Base-by-base conservation (phyloP, 192 early-diverging fungal species). In the Oehlia diaphana region DNA sequence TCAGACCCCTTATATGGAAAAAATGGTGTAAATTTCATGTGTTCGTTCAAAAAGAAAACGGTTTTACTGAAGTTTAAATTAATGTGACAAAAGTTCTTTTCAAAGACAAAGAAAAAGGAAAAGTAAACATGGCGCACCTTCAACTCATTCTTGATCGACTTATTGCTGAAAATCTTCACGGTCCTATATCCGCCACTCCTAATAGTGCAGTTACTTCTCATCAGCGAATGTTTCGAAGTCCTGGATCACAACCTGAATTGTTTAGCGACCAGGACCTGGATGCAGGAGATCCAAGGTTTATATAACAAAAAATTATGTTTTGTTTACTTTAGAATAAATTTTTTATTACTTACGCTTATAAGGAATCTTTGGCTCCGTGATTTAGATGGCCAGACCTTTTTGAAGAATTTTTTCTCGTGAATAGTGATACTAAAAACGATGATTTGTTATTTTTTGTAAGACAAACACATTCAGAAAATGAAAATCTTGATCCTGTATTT, bases 401-500 rank as follows among this genome's bases (percentile, higher is more conserved):
- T 73, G 80, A 91, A 80, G 92, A 95, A 77, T 94, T 86, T 79
- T 96, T 95, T 83, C 76, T 95, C 33, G 93, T 93, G 67, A 85
- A 83, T 80, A 88, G 85, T 63, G 89, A 92, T 68, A 81, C 89
- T 68, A 88, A 88, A 70, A 88, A 94, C 66, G 95, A 96, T 85
- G 95, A 96, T 84, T 87, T 96, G 75, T 86, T 96, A 62, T 95
- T 96, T 76, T 96, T 95, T 86, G 95, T 96, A 47, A 89, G 92
- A 37, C 85, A 86, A 64, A 72, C 75, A 33, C 64, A 88, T 49
- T 65, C 66, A 12, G 82, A 83, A 72, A 87, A 87, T 39, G 84
- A 82, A 39, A 81, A 84, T 14, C 63, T 79, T 7, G 95, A 95
- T 80, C 93, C 94, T 2, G 92, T 96, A 5, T 93, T 96, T 86